Conservation (phyloP, 495 filamentous ascomycete genomes). For the Penicillium taxi region DNA sequence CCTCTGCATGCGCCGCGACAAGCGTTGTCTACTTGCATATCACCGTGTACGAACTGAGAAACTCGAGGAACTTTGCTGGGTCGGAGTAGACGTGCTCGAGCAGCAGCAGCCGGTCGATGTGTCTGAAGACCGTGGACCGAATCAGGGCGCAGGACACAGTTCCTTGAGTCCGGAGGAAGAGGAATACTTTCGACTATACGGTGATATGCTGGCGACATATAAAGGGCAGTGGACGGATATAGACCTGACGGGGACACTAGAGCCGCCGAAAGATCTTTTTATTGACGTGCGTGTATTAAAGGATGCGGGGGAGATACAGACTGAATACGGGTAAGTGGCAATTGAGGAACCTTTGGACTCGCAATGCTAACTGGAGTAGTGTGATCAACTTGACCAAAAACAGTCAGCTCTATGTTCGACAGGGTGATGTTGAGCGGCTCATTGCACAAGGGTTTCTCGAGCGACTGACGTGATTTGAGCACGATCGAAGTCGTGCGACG, state of each 20-base stretch:
- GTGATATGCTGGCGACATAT: conserved; percentile 86
- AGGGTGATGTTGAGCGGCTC: conserved; percentile 90
- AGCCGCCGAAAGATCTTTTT: conserved; percentile 91
- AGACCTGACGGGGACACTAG: conserved; percentile 88
- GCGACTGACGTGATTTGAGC: conserved; percentile 61
- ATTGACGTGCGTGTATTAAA: conserved; percentile 96
- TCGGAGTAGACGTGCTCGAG: conserved; percentile 70
- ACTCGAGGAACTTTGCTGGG: conserved; percentile 92
- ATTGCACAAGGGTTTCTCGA: conserved; percentile 97
- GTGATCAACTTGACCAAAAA: conserved; percentile 96
- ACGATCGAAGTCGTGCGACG: conserved; percentile 1
- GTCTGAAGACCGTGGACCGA: conserved; percentile 14
- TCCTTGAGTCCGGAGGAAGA: conserved; percentile 95
- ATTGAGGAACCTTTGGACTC: no score
- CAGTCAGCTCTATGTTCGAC: conserved; percentile 93
- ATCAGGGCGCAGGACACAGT: conserved; percentile 44
- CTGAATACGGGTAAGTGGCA: conserved; percentile 83
- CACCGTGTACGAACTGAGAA: conserved; percentile 85
- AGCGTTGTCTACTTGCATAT: conserved; percentile 91
- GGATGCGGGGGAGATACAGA: conserved; percentile 98
- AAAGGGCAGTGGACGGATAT: conserved; percentile 99
- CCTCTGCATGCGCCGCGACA: conserved; percentile 90
- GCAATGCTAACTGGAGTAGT: conserved; percentile 37
- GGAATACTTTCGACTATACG: conserved; percentile 87
- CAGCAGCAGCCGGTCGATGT: conserved; percentile 37